Conservation (phyloP, 2,329 filamentous ascomycete genomes). For the Pyricularia sp. region DNA sequence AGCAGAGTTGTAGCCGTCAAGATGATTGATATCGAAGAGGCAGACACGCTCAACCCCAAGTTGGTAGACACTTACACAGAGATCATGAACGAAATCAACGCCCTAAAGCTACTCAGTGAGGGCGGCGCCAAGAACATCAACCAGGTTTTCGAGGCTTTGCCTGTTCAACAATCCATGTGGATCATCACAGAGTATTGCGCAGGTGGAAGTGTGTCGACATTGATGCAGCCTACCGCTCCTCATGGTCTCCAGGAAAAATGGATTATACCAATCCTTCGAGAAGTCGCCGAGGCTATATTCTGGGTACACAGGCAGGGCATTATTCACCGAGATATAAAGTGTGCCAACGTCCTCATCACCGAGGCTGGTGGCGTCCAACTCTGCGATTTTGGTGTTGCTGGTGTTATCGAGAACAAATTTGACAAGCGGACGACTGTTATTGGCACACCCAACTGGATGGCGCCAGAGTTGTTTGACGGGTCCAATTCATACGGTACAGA, state of each 20-base stretch:
- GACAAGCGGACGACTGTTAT: constrained; percentile 75
- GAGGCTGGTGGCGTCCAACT: constrained; percentile 71
- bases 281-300: constrained; percentile 55
- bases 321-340: constrained; percentile 64
- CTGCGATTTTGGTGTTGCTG: constrained; percentile 78
- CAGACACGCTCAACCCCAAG: constrained; percentile 58
- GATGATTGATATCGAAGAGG: constrained; percentile 76
- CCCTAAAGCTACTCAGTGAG: constrained; percentile 64
- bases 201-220: constrained; percentile 70
- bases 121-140: constrained; percentile 73
- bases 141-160: constrained; percentile 68
- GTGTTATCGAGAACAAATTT: constrained; percentile 63
- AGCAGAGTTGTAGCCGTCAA: constrained; percentile 56
- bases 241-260: constrained; percentile 61
- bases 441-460: constrained; percentile 82
- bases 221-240: constrained; percentile 58
- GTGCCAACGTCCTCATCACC: constrained; percentile 71
- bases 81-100: constrained; percentile 58
- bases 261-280: constrained; percentile 58
- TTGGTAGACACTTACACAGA: constrained; percentile 59
- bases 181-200: constrained; percentile 82
- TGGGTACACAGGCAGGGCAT: constrained; percentile 63
- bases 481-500: constrained; percentile 59
- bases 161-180: constrained; percentile 74
- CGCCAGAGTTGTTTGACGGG: constrained; percentile 61